Evolutionary conservation across 2,329 filamentous ascomycete species (phyloP), one percentile per base, ranked within the genome.

Genomic region (Alternaria triticina): DNA sequence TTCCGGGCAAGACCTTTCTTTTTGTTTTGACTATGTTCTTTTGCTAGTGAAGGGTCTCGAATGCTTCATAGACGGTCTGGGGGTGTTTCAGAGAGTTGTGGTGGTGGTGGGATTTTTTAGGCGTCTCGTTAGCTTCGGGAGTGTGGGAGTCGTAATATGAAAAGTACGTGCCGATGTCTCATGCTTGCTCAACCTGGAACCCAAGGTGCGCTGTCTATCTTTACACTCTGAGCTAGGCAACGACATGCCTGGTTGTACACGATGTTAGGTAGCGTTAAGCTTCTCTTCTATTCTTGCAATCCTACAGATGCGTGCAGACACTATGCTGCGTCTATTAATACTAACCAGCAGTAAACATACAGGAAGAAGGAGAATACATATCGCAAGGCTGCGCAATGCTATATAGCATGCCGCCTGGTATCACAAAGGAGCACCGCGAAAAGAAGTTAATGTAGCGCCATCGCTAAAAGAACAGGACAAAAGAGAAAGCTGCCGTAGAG

Each of bases 351-450:
- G 40, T 36, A 54, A 65, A 60, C 15, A 58, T 64, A 67, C 45
- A 64, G 50, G 25, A 50, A 58, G 50, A 28, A 60, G 20, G 45
- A 61, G 57, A 57, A 46, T 25, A 50, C 47, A 59, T 61, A 46
- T 40, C 64, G 68, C 62, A 70, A 68, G 71, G 68, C 71, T 75
- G 73, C 73, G 71, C 73, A 63, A 62, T 69, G 59, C 69, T 33
- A 11, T 7, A 17, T 30, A 52, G 67, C 70, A 73, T 73, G 75
- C 74, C 74, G 75, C 72, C 74, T 74, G 75, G 74, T 75, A 74
- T 76, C 74, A 73, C 59, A 66, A 66, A 65, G n/a, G 43, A 51
- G 3, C 59, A 68, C 60, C 62, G 47, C 57, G 65, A 47, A 67
- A 52, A 61, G 65, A 60, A 65, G 62, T 60, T 45, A 62, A 65